phyloP scores from a whole-genome alignment of 2,329 filamentous ascomycete genomes.

The Aspergillus sp. region DNA sequence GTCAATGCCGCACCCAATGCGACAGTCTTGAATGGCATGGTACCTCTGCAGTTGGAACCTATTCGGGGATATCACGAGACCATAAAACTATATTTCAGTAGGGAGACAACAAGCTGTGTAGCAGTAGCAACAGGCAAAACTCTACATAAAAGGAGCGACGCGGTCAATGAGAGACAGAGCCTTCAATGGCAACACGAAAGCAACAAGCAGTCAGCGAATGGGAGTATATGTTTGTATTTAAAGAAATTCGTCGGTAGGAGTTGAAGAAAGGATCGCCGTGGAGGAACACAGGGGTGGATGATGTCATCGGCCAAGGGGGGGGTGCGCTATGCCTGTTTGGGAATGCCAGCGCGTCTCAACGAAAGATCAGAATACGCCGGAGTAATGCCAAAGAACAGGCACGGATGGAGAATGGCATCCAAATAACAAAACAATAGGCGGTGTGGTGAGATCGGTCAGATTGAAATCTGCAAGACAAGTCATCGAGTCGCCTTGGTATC shows the following conservation, averaged over 20 bases:
- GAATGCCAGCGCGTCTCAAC: not conserved
- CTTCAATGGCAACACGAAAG: no score
- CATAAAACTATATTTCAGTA: no score
- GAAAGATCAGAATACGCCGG: no score
- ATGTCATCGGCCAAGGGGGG: not conserved
- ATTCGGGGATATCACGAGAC: not conserved
- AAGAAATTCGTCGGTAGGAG: not conserved
- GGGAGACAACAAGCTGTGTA: no score
- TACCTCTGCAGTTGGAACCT: not conserved
- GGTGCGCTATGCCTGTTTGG: not conserved
- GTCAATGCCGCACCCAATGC: conserved; percentile 76
- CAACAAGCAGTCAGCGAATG: no score
- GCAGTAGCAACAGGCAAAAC: no score
- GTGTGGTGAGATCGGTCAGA: not conserved
- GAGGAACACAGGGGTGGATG: not conserved
- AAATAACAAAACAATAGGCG: not conserved
- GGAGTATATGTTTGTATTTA: not conserved
- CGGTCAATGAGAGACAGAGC: no score
- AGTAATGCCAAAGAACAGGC: no score
- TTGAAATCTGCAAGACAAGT: not conserved
- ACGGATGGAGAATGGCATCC: not conserved
- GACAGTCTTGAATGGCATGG: conserved; percentile 66
- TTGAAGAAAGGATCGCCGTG: not conserved
- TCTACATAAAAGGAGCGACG: no score
- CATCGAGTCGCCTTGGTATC: not conserved